Conservation (phyloP, 2,329 filamentous ascomycete genomes). For the Pseudopithomyces maydicus region DNA sequence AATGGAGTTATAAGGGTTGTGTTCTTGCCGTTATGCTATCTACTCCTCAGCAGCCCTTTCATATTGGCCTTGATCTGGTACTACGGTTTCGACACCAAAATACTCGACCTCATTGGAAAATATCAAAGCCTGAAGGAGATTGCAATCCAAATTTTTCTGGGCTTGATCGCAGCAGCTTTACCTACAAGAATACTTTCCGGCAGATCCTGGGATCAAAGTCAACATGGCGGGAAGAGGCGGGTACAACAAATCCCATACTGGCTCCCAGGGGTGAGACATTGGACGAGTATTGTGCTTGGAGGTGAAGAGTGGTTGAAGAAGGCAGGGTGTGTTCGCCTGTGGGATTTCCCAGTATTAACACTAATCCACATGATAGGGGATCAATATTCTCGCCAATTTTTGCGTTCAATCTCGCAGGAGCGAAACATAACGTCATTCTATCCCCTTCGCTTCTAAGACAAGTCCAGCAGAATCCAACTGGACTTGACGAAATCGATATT, state of each 20-base stretch:
- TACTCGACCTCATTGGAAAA: conserved; percentile 25
- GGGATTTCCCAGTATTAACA: not conserved
- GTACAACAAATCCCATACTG: conserved; percentile 63
- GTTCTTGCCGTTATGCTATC: conserved; percentile 42
- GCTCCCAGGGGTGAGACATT: conserved; percentile 63
- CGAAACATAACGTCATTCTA: conserved; percentile 56
- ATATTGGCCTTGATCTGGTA: conserved; percentile 27
- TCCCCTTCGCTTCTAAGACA: conserved; percentile 52
- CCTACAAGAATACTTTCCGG: conserved; percentile 39
- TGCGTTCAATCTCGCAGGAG: conserved; percentile 55
- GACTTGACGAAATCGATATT: conserved; percentile 25
- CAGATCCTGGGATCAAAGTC: conserved; percentile 14
- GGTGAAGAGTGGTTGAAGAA: conserved; percentile 51
- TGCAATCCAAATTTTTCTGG: conserved; percentile 35
- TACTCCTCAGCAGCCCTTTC: conserved; percentile 38
- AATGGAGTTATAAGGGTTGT: conserved; percentile 37
- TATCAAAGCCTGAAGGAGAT: conserved; percentile 34
- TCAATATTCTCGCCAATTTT: conserved; percentile 51
- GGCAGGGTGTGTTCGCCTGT: conserved; percentile 41
- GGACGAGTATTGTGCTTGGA: conserved; percentile 54
- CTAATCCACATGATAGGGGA: conserved; percentile 29
- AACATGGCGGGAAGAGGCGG: conserved; percentile 40
- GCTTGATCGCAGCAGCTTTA: conserved; percentile 30
- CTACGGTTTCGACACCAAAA: conserved; percentile 24
- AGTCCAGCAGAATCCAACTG: conserved; percentile 23